Base-by-base conservation (phyloP, 2,329 filamentous ascomycete genomes). In the Aspergillus novoparasiticus region DNA sequence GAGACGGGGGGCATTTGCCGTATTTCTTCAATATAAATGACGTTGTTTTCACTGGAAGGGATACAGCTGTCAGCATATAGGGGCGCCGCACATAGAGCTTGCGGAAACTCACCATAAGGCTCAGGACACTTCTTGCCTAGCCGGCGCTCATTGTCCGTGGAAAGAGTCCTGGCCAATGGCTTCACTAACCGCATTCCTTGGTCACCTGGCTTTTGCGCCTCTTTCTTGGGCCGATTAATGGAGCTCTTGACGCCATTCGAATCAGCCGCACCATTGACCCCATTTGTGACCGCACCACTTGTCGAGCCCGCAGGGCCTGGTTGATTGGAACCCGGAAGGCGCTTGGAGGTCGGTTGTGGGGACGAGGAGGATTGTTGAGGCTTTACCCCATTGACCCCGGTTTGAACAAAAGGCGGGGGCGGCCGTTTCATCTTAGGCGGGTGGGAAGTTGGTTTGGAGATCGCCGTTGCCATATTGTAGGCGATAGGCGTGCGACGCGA, bases 1-100 rank as follows among this genome's bases (percentile, higher is more conserved):
- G 83, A 4, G 94, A 98, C 0, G 95, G 94, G 10, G 89, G 87
- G 57, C 84, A 84, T 72, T 85, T 87, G 46, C 82, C 84, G 78
- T 90, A 93, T 79, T 94, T 96, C 71, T 87, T 89, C n/a, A 98
- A 83, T 55, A 98, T 93, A 71, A 95, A 92, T 16, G 85, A 80
- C 64, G 89, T 87, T 34, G 89, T 90, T 75, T 90, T 86, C 50
- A 94, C 93, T 93, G 60, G 58, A 61, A 69, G 64, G 51, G 50
- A 48, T 70, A 61, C 61, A 67, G 64, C 32, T 30, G 50, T 72
- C 63, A 67, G 70, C 59, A 62, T 64, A 60, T 46, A 63, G 56
- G 58, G 34, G 60, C 64, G 39, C 46, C 36, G 65, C 62, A 67
- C 41, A 50, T 56, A 58, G 48, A 58, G 32, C 39, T 36, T 51